Evolutionary conservation across 768 basidiomycete genomes (phyloP).

Genomic region (Hypholoma fasciculare): DNA sequence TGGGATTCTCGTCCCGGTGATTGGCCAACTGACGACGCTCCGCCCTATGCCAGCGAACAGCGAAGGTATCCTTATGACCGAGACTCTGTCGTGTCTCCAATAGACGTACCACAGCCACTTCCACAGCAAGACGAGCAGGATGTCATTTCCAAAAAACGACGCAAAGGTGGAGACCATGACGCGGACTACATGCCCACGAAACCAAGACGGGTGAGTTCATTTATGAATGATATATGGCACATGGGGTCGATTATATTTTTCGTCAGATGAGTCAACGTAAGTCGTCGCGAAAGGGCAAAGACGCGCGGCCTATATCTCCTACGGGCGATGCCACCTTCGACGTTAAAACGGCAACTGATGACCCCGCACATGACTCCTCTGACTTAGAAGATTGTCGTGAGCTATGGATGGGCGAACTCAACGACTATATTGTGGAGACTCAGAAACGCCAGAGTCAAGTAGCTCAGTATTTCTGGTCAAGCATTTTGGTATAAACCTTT

Average conservation of each 20-base stretch:
- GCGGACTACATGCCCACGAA: conserved; percentile 24
- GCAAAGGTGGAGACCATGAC: conserved; percentile 23
- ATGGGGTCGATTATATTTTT: not conserved
- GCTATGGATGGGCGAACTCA: conserved; percentile 70
- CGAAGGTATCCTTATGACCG: conserved; percentile 20
- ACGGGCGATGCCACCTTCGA: conserved; percentile 23
- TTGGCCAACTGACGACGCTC: conserved; percentile 18
- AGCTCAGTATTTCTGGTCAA: conserved; percentile 71
- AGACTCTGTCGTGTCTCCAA: conserved; percentile 15
- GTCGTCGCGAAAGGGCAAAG: conserved; percentile 25
- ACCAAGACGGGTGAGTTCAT: conserved; percentile 22
- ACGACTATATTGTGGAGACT: conserved; percentile 69
- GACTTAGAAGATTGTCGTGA: conserved; percentile 84
- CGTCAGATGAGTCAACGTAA: conserved; percentile 26
- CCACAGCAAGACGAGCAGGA: conserved; percentile 21
- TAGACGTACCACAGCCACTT: conserved; percentile 13
- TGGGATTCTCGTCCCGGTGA: conserved; percentile 32
- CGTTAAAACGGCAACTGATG: conserved; percentile 33
- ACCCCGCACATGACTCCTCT: conserved; percentile 59
- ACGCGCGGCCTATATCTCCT: conserved; percentile 29
- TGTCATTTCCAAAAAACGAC: conserved; percentile 22
- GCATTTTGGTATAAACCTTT: conserved; percentile 49
- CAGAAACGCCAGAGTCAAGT: conserved; percentile 74
- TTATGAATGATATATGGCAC: not conserved
- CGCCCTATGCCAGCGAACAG: conserved; percentile 15